Evolutionary conservation across 208 protist species (phyloP), one percentile per base, ranked within the genome.

Genomic region (Acanthamoeba castellanii): DNA sequence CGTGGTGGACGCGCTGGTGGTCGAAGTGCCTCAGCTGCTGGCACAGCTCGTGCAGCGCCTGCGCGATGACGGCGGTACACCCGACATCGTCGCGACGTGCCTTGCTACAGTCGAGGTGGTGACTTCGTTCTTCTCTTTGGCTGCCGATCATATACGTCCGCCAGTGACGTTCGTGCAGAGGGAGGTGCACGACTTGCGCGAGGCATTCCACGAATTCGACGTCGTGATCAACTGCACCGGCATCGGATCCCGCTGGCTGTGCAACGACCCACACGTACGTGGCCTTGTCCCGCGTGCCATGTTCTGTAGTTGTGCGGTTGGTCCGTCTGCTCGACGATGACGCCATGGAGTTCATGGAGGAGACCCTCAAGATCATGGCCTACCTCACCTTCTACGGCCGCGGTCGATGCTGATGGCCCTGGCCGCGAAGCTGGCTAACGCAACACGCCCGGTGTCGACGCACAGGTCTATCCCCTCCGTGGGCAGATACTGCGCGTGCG

Each of bases 351-450:
- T 90, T 70, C 42, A 52, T 90, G 82, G 82, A 90, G 52, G 82
- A 90, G 55, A 90, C 82, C 55, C 47, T 90, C 82, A 90, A 90
- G 55, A 90, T 90, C 42, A 90, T 90, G 32, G 27, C 50, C 32
- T 90, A 70, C 82, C 82, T 90, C 57, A 90, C 82, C 30, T 90
- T 68, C 82, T 90, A 90, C 82, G 47, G 55, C 57, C 55, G 30
- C 32, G 30, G 52, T 52, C n/a, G n/a, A n/a, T n/a, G n/a, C n/a
- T n/a, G n/a, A n/a, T n/a, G n/a, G n/a, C n/a, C n/a, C n/a, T n/a
- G n/a, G n/a, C n/a, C n/a, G n/a, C n/a, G n/a, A 42, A 42, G 37
- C 37, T 42, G 37, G 37, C 37, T 42, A 42, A 42, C 37, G 37
- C 37, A 42, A 42, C 37, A 42, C 37, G 37, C 37, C 37, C 37